Conservation (phyloP, 2,329 filamentous ascomycete species). For the Aciculosporium take region DNA sequence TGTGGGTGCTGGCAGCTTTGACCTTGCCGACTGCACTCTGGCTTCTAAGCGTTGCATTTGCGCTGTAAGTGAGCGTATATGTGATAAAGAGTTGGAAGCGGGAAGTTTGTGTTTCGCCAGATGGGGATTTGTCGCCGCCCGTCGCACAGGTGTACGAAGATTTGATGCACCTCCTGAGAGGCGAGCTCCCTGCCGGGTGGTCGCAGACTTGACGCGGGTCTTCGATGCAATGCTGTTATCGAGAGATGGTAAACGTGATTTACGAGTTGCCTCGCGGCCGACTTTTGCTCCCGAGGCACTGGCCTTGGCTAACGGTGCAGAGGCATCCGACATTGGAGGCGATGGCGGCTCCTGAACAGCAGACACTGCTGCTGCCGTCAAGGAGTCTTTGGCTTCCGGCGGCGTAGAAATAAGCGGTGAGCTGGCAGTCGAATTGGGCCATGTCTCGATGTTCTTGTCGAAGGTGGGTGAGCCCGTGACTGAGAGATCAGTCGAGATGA, state of each 20-base stretch:
- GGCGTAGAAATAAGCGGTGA: constrained; percentile 85
- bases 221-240: constrained; percentile 42
- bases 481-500: constrained; percentile 48
- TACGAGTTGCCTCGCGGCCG: constrained; percentile 21
- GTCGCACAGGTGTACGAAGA: constrained; percentile 31
- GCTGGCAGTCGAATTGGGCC: constrained; percentile 73
- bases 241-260: constrained; percentile 39
- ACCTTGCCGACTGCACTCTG: constrained; percentile 78
- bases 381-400: constrained; percentile 53
- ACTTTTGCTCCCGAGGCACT: constrained; percentile 28
- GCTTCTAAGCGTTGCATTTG: constrained; percentile 97
- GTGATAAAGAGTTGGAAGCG: constrained; percentile 61
- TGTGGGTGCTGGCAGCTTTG: constrained; percentile 73
- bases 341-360: constrained; percentile 75
- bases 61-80: constrained; percentile 84
- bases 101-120: constrained; percentile 35
- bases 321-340: constrained; percentile 81
- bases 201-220: constrained; percentile 35
- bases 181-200: constrained; percentile 19
- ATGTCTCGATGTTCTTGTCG: constrained; percentile 54
- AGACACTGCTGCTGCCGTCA: constrained; percentile 42
- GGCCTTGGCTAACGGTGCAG: constrained; percentile 42
- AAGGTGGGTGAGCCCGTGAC: constrained; percentile 57
- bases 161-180: constrained; percentile 31
- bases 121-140: constrained; percentile 40